Evolutionary conservation across 192 early-diverging fungal species (phyloP).

Genomic region (Backusella liffmaniae): DNA sequence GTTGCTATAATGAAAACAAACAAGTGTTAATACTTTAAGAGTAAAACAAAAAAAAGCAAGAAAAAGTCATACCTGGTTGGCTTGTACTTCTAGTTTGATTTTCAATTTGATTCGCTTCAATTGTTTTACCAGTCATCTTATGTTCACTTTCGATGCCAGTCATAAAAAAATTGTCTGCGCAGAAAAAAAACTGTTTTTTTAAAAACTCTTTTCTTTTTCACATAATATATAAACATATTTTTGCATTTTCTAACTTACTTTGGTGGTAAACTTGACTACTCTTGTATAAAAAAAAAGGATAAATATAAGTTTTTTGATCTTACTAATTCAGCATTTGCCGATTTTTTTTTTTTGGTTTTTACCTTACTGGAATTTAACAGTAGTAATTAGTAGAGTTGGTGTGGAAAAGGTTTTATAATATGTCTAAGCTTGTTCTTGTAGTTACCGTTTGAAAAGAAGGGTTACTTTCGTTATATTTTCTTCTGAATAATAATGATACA

Average conservation of each 20-base stretch:
- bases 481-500: background rate
- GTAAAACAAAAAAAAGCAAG: background rate
- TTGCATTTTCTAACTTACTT: background rate
- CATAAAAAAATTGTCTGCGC: conserved; percentile 2
- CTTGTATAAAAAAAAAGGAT: background rate
- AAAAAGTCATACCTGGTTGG: background rate
- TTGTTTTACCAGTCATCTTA: background rate
- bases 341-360: background rate
- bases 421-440: background rate
- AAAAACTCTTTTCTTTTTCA: background rate
- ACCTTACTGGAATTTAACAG: background rate
- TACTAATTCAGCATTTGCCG: background rate
- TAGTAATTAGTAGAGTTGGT: background rate
- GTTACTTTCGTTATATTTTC: background rate
- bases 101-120: conserved; percentile 10
- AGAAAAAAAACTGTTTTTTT: background rate
- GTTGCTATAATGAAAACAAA: background rate
- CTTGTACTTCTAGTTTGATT: conserved; percentile 6
- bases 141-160: conserved; percentile 13
- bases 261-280: background rate
- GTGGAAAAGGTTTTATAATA: background rate
- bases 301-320: background rate
- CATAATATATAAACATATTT: background rate
- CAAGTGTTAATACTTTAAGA: background rate
- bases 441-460: background rate